Conservation (phyloP, 495 filamentous ascomycete species). For the Lasiosphaeris hirsuta region DNA sequence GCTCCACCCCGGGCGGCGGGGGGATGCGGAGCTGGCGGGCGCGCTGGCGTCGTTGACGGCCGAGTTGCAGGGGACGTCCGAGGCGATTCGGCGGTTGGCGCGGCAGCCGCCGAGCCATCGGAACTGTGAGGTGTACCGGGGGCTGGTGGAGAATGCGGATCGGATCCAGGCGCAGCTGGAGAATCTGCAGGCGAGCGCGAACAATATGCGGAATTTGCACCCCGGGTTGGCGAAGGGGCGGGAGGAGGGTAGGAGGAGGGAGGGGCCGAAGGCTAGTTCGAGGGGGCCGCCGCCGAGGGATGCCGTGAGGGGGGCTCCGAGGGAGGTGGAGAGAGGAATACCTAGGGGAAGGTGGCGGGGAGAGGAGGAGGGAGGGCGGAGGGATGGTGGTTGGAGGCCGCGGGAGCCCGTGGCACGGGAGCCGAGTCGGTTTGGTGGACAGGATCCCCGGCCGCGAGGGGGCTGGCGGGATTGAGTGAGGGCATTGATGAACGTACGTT, state of each 20-base stretch:
- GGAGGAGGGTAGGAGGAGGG: neutral
- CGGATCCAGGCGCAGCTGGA: constrained; percentile 17
- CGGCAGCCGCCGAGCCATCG: constrained; percentile 7
- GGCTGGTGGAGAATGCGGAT: constrained; percentile 20
- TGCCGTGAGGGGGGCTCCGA: neutral
- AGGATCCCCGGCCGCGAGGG: no score
- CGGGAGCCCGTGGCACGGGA: no score
- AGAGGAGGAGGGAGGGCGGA: neutral
- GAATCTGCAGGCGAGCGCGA: constrained; percentile 18
- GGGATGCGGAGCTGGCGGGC: constrained; percentile 17
- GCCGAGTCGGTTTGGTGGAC: no score
- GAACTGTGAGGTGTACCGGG: constrained; percentile 20
- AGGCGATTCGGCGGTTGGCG: constrained; percentile 16
- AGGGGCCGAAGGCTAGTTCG: neutral
- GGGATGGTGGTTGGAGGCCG: neutral
- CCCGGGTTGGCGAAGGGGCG: constrained; percentile 3
- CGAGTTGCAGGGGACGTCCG: constrained; percentile 20
- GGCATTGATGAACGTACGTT: no score
- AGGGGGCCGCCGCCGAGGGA: neutral
- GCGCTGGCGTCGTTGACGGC: constrained; percentile 21
- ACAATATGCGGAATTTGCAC: constrained; percentile 31
- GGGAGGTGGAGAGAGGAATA: neutral
- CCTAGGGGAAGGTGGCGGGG: neutral
- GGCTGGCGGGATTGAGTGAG: no score
- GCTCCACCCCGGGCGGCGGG: neutral